phyloP scores from a whole-genome alignment of 495 filamentous ascomycete genomes.

The Trichoderma erinaceum region DNA sequence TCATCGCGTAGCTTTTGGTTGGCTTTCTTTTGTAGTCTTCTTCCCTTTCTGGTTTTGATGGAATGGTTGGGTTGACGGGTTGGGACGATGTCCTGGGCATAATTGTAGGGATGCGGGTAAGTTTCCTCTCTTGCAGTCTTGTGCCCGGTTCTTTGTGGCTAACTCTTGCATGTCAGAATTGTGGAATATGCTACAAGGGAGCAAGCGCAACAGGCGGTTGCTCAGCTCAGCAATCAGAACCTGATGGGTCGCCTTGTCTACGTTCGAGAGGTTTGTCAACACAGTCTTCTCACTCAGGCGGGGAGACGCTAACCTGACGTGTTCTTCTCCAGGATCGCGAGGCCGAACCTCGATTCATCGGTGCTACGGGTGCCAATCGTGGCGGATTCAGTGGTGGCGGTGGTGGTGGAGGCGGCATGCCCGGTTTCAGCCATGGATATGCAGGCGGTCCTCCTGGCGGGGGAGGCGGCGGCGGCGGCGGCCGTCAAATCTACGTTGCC shows the following conservation, averaged over 20 bases:
- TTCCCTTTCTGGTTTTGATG: constrained; percentile 69
- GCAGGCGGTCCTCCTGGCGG: constrained; percentile 39
- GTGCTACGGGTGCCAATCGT: constrained; percentile 55
- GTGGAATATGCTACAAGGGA: constrained; percentile 99
- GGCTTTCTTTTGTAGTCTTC: constrained; percentile 64
- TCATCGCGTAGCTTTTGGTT: constrained; percentile 82
- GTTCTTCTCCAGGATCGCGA: constrained; percentile 67
- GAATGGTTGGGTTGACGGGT: constrained; percentile 98
- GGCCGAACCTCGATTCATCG: constrained; percentile 89
- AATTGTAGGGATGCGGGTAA: constrained; percentile 99
- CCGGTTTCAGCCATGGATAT: constrained; percentile 37
- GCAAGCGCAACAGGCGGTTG: constrained; percentile 95
- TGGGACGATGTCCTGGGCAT: constrained; percentile 81
- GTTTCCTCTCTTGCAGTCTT: constrained; percentile 30
- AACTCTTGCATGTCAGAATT: constrained; percentile 60
- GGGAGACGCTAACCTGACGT: not conserved
- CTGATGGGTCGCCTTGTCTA: constrained; percentile 97
- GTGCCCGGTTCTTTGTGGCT: not conserved
- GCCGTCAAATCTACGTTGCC: constrained; percentile 89
- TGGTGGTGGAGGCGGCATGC: constrained; percentile 25
- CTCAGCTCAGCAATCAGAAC: constrained; percentile 97
- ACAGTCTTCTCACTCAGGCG: not conserved
- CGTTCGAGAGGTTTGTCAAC: constrained; percentile 78
- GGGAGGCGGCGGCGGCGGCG: constrained; percentile 46
- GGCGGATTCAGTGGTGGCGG: constrained; percentile 27